Conservation (phyloP, 2,329 filamentous ascomycete genomes). For the Talaromyces pinophilus region DNA sequence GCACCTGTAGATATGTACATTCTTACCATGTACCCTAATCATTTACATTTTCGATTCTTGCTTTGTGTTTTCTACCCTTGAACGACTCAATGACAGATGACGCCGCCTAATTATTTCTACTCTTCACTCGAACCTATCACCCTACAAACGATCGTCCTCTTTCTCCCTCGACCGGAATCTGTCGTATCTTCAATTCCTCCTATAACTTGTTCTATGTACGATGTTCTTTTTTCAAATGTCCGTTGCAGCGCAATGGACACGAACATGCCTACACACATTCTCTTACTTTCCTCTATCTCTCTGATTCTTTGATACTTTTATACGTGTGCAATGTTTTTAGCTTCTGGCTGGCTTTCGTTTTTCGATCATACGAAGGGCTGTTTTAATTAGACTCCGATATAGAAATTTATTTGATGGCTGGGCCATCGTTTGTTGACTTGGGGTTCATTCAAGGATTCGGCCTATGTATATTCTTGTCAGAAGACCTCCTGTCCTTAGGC, state of each 20-base stretch:
- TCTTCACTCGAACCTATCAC: neutral
- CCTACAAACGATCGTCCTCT: neutral
- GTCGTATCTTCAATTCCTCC: neutral
- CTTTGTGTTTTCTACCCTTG: conserved; percentile 1
- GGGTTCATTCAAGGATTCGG: no score
- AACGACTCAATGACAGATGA: neutral
- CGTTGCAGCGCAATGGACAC: neutral
- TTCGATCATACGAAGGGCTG: no score
- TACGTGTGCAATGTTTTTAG: neutral
- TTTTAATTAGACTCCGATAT: neutral
- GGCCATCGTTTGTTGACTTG: neutral
- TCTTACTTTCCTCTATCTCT: neutral
- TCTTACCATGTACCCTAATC: conserved; percentile 18
- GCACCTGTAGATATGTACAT: conserved; percentile 17
- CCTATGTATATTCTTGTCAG: no score
- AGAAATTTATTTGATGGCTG: conserved; percentile 5
- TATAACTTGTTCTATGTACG: neutral
- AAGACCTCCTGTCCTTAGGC: no score
- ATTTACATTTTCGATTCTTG: conserved; percentile 3
- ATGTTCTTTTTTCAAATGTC: neutral
- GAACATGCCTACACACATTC: conserved; percentile 2
- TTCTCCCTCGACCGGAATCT: neutral
- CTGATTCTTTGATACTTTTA: neutral
- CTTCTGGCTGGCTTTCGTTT: neutral
- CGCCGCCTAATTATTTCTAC: neutral